Evolutionary conservation across 176 grass and related monocot species (phyloP).

Genomic region (Triticum aestivum): DNA sequence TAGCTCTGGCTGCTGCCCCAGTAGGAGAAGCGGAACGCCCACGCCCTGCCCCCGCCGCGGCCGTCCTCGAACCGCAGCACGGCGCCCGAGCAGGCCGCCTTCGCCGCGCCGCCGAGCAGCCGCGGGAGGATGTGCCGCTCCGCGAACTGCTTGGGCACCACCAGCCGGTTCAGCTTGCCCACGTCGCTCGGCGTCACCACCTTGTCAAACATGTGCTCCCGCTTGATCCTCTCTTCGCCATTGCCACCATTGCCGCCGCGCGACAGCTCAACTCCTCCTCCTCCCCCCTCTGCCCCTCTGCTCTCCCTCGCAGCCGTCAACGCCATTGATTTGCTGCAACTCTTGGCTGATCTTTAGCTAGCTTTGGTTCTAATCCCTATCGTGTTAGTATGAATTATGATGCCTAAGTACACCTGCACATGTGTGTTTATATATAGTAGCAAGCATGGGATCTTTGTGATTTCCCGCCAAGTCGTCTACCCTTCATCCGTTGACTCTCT

Average conservation of each 20-base stretch:
- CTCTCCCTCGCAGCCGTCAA: background rate
- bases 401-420: background rate
- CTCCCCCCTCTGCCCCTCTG: background rate
- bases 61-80: conserved; percentile 54
- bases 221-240: background rate
- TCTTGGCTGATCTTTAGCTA: background rate
- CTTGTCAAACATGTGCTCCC: conserved; percentile 99
- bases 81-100: conserved; percentile 6
- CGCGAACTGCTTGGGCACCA: conserved; percentile 62
- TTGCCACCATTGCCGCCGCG: background rate
- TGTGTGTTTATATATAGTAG: background rate
- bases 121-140: conserved; percentile 45
- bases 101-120: background rate
- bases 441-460: background rate
- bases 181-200: conserved; percentile 97
- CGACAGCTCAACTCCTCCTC: background rate
- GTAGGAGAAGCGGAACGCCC: conserved; percentile 87
- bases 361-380: background rate
- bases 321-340: background rate
- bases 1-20: conserved; percentile 99
- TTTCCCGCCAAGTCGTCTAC: background rate
- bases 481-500: background rate
- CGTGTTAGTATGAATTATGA: background rate
- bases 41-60: background rate
- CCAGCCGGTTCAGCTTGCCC: conserved; percentile 91